These are phyloP conservation scores for Pistacia integerrima DNA, from an alignment of 345 rosid species.

Conservation along the genomic window DNA sequence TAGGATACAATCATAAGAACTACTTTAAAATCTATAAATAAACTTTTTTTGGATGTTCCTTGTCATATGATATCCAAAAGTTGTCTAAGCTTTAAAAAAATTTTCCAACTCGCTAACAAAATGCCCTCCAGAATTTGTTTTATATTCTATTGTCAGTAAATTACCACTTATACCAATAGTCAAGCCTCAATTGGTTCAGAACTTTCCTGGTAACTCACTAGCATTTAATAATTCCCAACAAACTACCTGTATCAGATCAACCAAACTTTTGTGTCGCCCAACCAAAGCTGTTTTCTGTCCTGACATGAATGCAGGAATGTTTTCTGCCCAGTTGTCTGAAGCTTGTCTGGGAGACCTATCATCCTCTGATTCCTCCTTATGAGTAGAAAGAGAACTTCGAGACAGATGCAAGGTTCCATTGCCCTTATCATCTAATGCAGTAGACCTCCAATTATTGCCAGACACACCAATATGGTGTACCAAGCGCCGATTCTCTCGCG, in stretches of 20 bases:
- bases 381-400: constrained; percentile 64
- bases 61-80: no score
- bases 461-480: constrained; percentile 68
- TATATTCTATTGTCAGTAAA: background rate
- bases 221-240: background rate
- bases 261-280: constrained; percentile 80
- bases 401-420: constrained; percentile 45
- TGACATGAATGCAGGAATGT: constrained; percentile 20
- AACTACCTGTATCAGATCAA: constrained; percentile 85
- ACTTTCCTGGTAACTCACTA: background rate
- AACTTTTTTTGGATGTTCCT: background rate
- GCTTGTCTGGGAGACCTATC: constrained; percentile 51
- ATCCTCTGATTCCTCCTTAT: constrained; percentile 82
- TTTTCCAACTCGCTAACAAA: no score
- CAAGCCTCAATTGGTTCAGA: background rate
- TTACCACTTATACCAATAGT: background rate
- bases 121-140: background rate
- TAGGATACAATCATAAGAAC: background rate
- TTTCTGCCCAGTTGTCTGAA: constrained; percentile 27
- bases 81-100: no score
- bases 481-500: constrained; percentile 70
- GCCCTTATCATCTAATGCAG: constrained; percentile 59
- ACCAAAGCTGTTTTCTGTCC: constrained; percentile 41
- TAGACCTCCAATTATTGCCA: constrained; percentile 48
- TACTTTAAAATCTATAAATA: background rate